A percentile compares a stretch with the other conserved stretches of the same genome.
These are phyloP conservation scores for Arabidopsis lyrata DNA, from an alignment of 441 rosid genomes.

Conservation along the genomic window DNA sequence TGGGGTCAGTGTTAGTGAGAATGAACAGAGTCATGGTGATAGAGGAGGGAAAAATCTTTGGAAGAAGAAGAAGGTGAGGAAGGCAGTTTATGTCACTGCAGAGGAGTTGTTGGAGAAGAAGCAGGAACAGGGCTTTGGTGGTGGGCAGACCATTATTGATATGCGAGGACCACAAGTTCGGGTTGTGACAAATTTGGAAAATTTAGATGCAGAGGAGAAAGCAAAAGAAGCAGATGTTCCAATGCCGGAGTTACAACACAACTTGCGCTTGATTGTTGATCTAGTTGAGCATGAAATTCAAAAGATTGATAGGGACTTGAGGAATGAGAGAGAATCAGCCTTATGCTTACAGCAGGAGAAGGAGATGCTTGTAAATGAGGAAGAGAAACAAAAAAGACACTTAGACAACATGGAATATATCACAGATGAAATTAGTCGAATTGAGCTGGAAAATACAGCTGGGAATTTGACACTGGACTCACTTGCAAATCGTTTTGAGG, in stretches of 20 bases:
- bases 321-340: constrained; percentile 83
- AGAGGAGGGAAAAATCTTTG: constrained; percentile 60
- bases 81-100: constrained; percentile 59
- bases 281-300: constrained; percentile 85
- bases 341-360: constrained; percentile 80
- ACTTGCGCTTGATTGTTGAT: constrained; percentile 78
- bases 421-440: constrained; percentile 49
- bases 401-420: constrained; percentile 70
- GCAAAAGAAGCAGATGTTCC: constrained; percentile 86
- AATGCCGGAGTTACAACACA: constrained; percentile 94
- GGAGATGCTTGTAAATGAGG: constrained; percentile 67
- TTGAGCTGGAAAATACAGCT: constrained; percentile 59
- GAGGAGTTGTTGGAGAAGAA: constrained; percentile 75
- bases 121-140: constrained; percentile 80
- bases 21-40: constrained; percentile 43
- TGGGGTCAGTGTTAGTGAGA: constrained; percentile 24
- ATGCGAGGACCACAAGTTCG: constrained; percentile 91
- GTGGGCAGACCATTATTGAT: constrained; percentile 87
- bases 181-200: constrained; percentile 86
- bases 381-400: constrained; percentile 58
- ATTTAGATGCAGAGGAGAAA: constrained; percentile 85
- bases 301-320: constrained; percentile 83
- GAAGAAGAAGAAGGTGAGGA: constrained; percentile 64
- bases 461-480: constrained; percentile 72
- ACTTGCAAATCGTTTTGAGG: constrained; percentile 58